Conservation (phyloP, 495 filamentous ascomycete species). For the Penicillium malachiteum region DNA sequence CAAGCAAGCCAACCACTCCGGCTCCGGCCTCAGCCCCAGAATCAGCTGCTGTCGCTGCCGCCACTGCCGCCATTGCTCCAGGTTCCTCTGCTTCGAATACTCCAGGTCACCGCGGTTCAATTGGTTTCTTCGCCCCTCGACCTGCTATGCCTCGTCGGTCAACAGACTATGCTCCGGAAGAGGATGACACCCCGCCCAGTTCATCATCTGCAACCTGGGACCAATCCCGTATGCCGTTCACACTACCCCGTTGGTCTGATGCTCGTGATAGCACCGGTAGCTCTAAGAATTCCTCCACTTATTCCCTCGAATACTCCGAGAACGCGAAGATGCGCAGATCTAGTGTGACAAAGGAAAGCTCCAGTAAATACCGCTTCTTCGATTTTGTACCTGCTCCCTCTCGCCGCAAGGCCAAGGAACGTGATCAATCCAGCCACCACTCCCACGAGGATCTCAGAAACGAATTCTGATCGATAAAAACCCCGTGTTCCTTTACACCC, state of each 20-base stretch:
- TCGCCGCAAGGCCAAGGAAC: conserved; percentile 45
- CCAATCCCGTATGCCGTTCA: conserved; percentile 40
- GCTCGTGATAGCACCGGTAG: conserved; percentile 46
- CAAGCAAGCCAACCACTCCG: conserved; percentile 41
- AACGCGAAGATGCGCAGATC: conserved; percentile 40
- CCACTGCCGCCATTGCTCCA: not conserved
- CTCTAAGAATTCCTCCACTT: conserved; percentile 49
- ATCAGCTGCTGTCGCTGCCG: conserved; percentile 5
- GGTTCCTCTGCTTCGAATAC: conserved; percentile 1
- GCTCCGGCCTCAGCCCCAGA: conserved; percentile 42
- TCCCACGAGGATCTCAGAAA: conserved; percentile 41
- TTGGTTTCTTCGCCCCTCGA: conserved; percentile 43
- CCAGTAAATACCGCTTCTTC: conserved; percentile 50
- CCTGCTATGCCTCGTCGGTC: conserved; percentile 44
- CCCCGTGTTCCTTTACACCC: conserved; percentile 3
- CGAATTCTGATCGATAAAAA: conserved; percentile 27
- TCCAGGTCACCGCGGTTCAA: conserved; percentile 41
- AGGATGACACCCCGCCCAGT: conserved; percentile 51
- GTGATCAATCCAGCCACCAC: conserved; percentile 39
- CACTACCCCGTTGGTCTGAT: conserved; percentile 46
- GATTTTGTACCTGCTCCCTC: conserved; percentile 47
- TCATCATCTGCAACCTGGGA: conserved; percentile 55
- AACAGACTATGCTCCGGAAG: conserved; percentile 39
- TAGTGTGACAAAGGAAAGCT: conserved; percentile 45
- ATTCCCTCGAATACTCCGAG: conserved; percentile 46